Base-by-base conservation (phyloP, 768 basidiomycete genomes). In the Candolleomyces efflorescens region DNA sequence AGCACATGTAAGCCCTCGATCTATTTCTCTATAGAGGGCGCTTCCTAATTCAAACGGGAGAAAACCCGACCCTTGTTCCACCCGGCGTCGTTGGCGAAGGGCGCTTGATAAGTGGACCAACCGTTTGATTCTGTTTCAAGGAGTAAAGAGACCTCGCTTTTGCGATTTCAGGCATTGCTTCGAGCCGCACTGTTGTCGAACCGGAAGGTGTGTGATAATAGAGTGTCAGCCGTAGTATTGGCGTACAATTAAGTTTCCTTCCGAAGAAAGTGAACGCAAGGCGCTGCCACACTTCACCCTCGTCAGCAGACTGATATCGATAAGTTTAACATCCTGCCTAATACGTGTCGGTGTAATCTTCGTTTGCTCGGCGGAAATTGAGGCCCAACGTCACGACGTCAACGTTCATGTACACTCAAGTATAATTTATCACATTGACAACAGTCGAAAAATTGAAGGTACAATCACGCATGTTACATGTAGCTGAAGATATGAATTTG, bases 221-320 rank as follows among this genome's bases (percentile, higher is more conserved):
- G 32, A 20, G 10, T 36, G 13, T 38, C 36, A 36, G 51, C 51
- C 51, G 51, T 39, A 12, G 51, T 53, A 53, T 53, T 32, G 51
- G 36, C 18, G 32, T 39, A 36, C 13, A 38, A n/a, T 53, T 39
- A 39, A 53, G 37, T 11, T 39, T 53, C 51, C 51, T 13, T 53
- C 51, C 51, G 51, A 53, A 43, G 41, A 43, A 43, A 17, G 17
- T 43, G 41, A 17, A 43, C 15, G 11, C n/a, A 18, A 53, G 26
- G 32, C 32, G 32, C 32, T 32, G 32, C 32, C 32, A 32, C 32
- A 32, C 32, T 32, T 32, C 32, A 32, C 32, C 32, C 32, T 18
- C 22, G 51, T 53, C 51, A 53, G 51, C 51, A 53, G 51, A 53
- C 51, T 36, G 9, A 32, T 36, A 50, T 50, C 51, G 51, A 53